A percentile compares a stretch with the other conserved stretches of the same genome.
These are phyloP conservation scores for Venturia aucupariae DNA, from an alignment of 2,329 filamentous ascomycete genomes.

Conservation along the genomic window DNA sequence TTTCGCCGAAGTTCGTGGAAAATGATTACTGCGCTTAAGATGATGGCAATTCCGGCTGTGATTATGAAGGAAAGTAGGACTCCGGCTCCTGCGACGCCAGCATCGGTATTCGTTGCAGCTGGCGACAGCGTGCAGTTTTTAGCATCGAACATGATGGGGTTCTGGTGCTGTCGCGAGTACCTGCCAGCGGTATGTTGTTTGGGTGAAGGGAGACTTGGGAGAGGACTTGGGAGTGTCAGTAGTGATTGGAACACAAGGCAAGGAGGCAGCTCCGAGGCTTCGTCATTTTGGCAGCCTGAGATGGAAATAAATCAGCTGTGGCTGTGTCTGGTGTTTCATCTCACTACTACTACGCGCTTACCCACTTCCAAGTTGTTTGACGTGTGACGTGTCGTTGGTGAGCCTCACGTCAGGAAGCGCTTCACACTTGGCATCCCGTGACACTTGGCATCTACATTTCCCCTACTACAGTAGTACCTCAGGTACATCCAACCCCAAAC, in stretches of 20 bases:
- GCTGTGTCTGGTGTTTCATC: conserved; percentile 4
- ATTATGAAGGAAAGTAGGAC: conserved; percentile 59
- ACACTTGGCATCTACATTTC: neutral
- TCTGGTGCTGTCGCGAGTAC: neutral
- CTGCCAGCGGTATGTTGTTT: conserved; percentile 34
- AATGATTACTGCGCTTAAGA: conserved; percentile 46
- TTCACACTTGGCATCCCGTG: neutral
- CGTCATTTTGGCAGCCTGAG: neutral
- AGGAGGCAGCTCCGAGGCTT: neutral
- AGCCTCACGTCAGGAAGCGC: conserved; percentile 3
- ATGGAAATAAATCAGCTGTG: conserved; percentile 1
- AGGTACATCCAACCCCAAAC: neutral
- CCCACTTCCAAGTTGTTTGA: neutral
- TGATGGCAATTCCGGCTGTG: conserved; percentile 49
- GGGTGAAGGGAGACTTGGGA: conserved; percentile 38
- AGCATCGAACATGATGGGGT: conserved; percentile 12
- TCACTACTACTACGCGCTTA: neutral
- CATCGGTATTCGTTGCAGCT: conserved; percentile 39
- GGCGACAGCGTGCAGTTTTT: conserved; percentile 38
- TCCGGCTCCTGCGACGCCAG: conserved; percentile 49
- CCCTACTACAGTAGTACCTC: too few relatives aligned
- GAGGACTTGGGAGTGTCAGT: conserved; percentile 18
- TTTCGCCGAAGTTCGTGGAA: conserved; percentile 41
- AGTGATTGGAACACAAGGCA: neutral
- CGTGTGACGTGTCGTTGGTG: neutral